Evolutionary conservation across 768 basidiomycete genomes (phyloP), one percentile per base, ranked within the genome.

Genomic region (Kwoniella pini): DNA sequence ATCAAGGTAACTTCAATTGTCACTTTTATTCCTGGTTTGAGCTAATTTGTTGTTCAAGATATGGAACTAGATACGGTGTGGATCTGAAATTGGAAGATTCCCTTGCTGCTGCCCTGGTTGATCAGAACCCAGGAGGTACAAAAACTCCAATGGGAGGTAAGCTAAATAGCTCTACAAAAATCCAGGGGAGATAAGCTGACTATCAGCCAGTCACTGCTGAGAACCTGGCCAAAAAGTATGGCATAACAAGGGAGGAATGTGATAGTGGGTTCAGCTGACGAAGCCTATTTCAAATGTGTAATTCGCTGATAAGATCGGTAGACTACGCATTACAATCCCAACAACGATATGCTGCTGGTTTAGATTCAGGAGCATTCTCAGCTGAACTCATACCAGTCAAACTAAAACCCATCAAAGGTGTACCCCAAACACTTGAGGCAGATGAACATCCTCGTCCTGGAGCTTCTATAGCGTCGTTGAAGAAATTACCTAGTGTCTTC

Each of bases 61-160:
- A 74, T 62, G 80, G 80, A 15, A 79, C 67, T 12, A 67, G 70
- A 40, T 81, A 81, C 53, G 80, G 80, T 5, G 65, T 79, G 17
- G 79, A 80, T 60, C 64, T 78, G 56, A 79, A 78, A 63, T 65
- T 81, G n/a, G 78, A 77, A 52, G 80, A 81, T 61, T 79, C 78
- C 27, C 67, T 81, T 11, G 76, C 79, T 7, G 77, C 77, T 11
- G 73, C 77, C 15, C 64, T 81, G 53, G 69, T 74, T 0, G 80
- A 81, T 56, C 75, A 80, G 60, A 80, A 80, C 45, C 77, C 79
- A 2, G 72, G 72, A 21, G 74, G 70, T 9, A 65, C 60, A 46
- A 69, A 70, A 50, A 74, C 73, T 36, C 64, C 79, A 31, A 71
- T 79, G 79, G 79, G 74, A 22, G 67, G 79, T 73, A 50, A 67